These are phyloP conservation scores for Capsicum rhomboideum DNA, from an alignment of 257 asterid genomes.

Conservation along the genomic window DNA sequence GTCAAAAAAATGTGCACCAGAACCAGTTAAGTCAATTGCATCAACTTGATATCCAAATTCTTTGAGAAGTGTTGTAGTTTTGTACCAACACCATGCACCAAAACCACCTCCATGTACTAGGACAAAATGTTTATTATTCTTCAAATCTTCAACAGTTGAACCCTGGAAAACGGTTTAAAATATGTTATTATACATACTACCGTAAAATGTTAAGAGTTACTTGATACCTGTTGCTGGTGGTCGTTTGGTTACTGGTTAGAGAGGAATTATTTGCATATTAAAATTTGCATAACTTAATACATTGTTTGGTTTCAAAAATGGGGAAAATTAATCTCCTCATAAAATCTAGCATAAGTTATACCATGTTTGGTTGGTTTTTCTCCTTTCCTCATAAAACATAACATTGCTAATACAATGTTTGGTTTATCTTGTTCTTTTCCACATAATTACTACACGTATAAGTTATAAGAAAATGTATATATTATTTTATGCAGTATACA, in stretches of 20 bases:
- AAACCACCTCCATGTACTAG: conserved; percentile 67
- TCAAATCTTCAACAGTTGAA: conserved; percentile 10
- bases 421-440: neutral
- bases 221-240: neutral
- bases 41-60: conserved; percentile 35
- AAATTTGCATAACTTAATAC: neutral
- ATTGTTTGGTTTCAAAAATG: neutral
- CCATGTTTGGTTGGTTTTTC: neutral
- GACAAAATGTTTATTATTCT: conserved; percentile 43
- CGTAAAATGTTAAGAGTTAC: neutral
- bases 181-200: neutral
- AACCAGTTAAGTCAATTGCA: conserved; percentile 51
- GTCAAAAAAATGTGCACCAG: conserved; percentile 46
- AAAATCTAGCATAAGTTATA: neutral
- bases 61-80: conserved; percentile 49
- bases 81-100: conserved; percentile 78
- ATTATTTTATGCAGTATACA: neutral
- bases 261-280: neutral
- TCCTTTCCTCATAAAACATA: no score
- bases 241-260: neutral
- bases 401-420: no score
- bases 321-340: neutral
- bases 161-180: neutral
- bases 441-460: neutral
- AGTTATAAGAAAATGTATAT: neutral